Base-by-base conservation (phyloP, 192 early-diverging fungal species). In the Entrophospora sp. region DNA sequence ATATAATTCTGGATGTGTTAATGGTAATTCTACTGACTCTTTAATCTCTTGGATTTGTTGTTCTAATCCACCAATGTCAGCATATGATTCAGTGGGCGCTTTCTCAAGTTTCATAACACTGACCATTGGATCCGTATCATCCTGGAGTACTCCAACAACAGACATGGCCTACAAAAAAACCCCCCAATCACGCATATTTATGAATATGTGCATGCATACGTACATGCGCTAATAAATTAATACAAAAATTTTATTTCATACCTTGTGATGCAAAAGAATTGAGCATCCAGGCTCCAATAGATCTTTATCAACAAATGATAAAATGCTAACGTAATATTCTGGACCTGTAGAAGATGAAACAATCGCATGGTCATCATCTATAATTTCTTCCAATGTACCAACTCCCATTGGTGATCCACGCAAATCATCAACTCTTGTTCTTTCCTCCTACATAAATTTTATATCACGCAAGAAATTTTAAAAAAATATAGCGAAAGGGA, bases 91-190 rank as follows among this genome's bases (percentile, higher is more conserved):
- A 36, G 96, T 95, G 5, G 96, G 96, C 5, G 95, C 95, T 78
- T 97, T 97, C 44, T 94, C 92, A 5, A 99, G 81, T 74, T 99
- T 99, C 96, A 99, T 99, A 20, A 99, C 95, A 76, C 91, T 93
- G 44, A 99, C 96, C 91, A 94, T 95, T 5, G 96, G 96, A 69
- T 99, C 95, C 1, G 87, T 82, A 73, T 99, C 96, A 60, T 96
- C 94, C 44, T 80, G 81, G 3, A 99, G 80, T 5, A 99, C 95
- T 69, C 96, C 96, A 35, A 99, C 87, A 30, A 99, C 87, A 10
- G 93, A 83, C 80, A 89, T 83, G 0, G 85, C 80, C 79, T 83
- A 69, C n/a, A n/a, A n/a, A n/a, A n/a, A n/a, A 10, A 46, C n/a
- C n/a, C n/a, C n/a, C n/a, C n/a, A n/a, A n/a, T n/a, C n/a, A n/a